Percentiles rank a stretch among this genome's conserved stretches.
Evolutionary conservation across 2,329 filamentous ascomycete genomes (phyloP).

Genomic region (Helotiales sp.): DNA sequence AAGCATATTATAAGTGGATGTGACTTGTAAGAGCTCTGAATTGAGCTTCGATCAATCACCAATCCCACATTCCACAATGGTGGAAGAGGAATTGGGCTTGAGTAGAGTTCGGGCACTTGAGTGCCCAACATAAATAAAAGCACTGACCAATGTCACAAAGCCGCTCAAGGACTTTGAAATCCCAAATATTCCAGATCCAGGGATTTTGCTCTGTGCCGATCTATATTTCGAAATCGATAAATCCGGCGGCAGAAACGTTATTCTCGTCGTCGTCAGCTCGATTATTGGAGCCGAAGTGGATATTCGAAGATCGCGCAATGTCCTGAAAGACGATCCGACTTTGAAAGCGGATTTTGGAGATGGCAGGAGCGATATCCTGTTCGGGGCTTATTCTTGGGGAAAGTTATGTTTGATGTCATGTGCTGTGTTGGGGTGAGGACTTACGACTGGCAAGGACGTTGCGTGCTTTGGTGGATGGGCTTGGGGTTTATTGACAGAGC

Average conservation of each 20-base stretch:
- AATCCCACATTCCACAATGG: background rate
- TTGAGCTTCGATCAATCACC: background rate
- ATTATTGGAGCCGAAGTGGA: background rate
- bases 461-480: background rate
- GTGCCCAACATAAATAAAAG: background rate
- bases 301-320: background rate
- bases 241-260: background rate
- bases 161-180: background rate
- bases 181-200: background rate
- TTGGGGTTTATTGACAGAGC: background rate
- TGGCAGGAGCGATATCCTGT: background rate
- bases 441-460: background rate
- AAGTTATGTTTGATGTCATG: background rate
- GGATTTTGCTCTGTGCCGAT: background rate
- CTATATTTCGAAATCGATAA: background rate
- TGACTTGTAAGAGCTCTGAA: background rate
- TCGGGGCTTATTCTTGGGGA: background rate
- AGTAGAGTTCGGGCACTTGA: background rate
- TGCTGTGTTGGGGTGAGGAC: conserved; percentile 3
- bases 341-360: background rate
- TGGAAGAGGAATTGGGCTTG: background rate
- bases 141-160: conserved; percentile 1
- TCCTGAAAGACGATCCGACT: background rate
- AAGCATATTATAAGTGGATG: background rate
- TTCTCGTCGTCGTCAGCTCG: background rate